Evolutionary conservation across 371 early-diverging fungal species (phyloP).

Genomic region (Parasitella parasitica): DNA sequence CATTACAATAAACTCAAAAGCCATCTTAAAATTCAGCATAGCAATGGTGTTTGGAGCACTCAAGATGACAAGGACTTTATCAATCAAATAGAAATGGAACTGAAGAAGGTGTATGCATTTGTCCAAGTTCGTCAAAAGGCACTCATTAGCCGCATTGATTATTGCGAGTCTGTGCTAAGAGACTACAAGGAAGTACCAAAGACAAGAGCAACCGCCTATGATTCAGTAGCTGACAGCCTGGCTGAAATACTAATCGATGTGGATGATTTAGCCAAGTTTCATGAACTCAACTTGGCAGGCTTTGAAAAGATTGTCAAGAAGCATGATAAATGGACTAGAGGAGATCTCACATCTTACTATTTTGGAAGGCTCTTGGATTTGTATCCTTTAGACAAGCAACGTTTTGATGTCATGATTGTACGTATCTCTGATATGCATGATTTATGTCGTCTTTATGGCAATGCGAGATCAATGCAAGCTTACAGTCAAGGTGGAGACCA

Average conservation of each 20-base stretch:
- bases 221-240: constrained; percentile 24
- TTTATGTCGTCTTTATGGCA: constrained; percentile 20
- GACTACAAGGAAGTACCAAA: not conserved
- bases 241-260: constrained; percentile 59
- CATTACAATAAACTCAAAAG: constrained; percentile 40
- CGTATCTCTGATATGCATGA: constrained; percentile 23
- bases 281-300: constrained; percentile 85
- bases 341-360: constrained; percentile 74
- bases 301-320: constrained; percentile 89
- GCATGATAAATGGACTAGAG: constrained; percentile 73
- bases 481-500: constrained; percentile 33
- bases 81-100: constrained; percentile 67
- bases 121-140: constrained; percentile 73
- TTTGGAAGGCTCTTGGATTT: constrained; percentile 64
- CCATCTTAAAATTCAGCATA: constrained; percentile 24
- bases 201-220: constrained; percentile 1
- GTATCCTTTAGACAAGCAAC: constrained; percentile 25
- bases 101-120: constrained; percentile 83
- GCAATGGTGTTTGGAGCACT: constrained; percentile 44
- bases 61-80: constrained; percentile 74
- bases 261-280: constrained; percentile 81
- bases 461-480: constrained; percentile 6
- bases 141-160: constrained; percentile 67
- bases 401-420: constrained; percentile 33
- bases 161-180: constrained; percentile 63